Percentiles rank a stretch among this genome's conserved stretches.
Evolutionary conservation across 768 basidiomycete genomes (phyloP).

Genomic region (Boletus pseudo-olivaceus): DNA sequence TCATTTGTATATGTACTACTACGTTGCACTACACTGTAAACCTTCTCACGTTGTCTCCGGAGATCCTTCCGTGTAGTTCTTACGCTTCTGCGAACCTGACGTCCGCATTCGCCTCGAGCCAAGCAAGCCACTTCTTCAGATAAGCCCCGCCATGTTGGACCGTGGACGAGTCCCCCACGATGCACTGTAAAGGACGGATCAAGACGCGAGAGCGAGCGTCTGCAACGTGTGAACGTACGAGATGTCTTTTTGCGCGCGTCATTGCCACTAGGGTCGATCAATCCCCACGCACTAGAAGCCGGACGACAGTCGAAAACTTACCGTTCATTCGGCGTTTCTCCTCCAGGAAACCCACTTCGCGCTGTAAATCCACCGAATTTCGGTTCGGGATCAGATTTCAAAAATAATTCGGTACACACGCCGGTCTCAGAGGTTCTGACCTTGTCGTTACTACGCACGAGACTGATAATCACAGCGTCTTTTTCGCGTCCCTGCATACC

Average conservation of each 20-base stretch:
- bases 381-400: not conserved
- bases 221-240: constrained; percentile 46
- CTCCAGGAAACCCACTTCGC: constrained; percentile 92
- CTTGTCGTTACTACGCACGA: constrained; percentile 89
- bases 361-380: constrained; percentile 35
- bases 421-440: constrained; percentile 37
- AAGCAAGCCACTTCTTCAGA: constrained; percentile 85
- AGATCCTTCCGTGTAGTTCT: not conserved
- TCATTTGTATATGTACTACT: constrained; percentile 3
- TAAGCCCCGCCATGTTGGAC: constrained; percentile 81
- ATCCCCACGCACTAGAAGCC: not conserved
- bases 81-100: constrained; percentile 74
- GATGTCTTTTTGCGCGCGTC: constrained; percentile 86
- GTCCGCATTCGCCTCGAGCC: constrained; percentile 89
- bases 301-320: constrained; percentile 26
- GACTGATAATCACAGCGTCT: constrained; percentile 87
- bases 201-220: not conserved
- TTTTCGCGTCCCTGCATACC: constrained; percentile 98
- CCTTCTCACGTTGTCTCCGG: not conserved
- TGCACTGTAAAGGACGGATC: constrained; percentile 50
- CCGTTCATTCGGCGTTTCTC: constrained; percentile 91
- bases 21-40: constrained; percentile 4
- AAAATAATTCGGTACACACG: constrained; percentile 8
- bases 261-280: constrained; percentile 60
- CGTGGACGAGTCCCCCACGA: constrained; percentile 93